Base-by-base conservation (phyloP, 2,329 filamentous ascomycete species). In the Calycina herbarum region DNA sequence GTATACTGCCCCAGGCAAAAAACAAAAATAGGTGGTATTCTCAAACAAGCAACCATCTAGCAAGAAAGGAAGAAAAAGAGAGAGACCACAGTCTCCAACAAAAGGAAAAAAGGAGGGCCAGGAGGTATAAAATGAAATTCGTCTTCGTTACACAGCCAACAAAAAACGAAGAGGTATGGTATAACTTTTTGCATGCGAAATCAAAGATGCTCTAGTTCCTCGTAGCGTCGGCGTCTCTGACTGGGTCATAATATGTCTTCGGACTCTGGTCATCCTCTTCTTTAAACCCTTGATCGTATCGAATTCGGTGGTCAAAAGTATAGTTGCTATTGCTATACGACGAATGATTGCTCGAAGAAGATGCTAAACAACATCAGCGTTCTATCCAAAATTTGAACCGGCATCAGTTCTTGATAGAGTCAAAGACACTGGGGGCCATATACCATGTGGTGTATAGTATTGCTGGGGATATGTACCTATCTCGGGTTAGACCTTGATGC, bases 201-300 rank as follows among this genome's bases (percentile, higher is more conserved):
- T 45, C 3, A 45, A n/a, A 45, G 6, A 20, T 8, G 5, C 40
- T 45, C 40, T 45, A 48, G 7, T 20, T n/a, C 17, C 27, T 61
- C 20, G 40, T 31, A 10, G 27, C 27, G n/a, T 31, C 45, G 1
- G 60, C 29, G n/a, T 62, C 60, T 60, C 64, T 57, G 17, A 66
- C 64, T 1, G 64, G 64, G 61, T 66, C 64, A 13, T 66, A 66
- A 29, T 63, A 66, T 3, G 17, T 59, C 29, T 63, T 66, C 20
- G 31, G 57, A 29, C 31, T 51, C 15, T 38, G 7, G 3, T 54
- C 38, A 27, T 63, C 59, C 24, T 24, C 20, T 17, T 61, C 57
- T 24, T 59, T 40, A 24, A 45, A 48, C 1, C 13, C 24, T 11
- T 61, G 40, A 2, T 48, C 27, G 11, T 51, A 40, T 1, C 11